Evolutionary conservation across 306 rosid genomes (phyloP).

Genomic region (Trifolium subterraneum): DNA sequence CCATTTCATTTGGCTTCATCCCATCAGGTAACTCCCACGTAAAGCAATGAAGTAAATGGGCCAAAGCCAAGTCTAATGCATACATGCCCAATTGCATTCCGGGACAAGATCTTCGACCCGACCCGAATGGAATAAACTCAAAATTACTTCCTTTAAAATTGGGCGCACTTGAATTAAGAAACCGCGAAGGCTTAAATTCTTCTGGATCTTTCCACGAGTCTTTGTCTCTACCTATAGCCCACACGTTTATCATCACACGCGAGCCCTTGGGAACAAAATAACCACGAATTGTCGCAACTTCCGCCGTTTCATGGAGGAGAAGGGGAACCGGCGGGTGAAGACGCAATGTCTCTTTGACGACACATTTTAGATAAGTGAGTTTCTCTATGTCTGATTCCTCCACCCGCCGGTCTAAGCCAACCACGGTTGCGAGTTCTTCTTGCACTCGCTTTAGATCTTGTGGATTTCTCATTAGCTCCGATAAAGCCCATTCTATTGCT

Average conservation of each 20-base stretch:
- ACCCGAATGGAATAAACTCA: constrained; percentile 86
- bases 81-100: constrained; percentile 83
- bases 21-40: constrained; percentile 78
- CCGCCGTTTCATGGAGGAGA: constrained; percentile 83
- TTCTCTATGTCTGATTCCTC: constrained; percentile 72
- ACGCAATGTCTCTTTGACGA: constrained; percentile 67
- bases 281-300: constrained; percentile 55
- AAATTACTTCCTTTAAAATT: constrained; percentile 75
- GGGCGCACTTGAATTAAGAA: constrained; percentile 46
- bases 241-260: constrained; percentile 74
- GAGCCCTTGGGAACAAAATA: constrained; percentile 64
- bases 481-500: constrained; percentile 80
- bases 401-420: constrained; percentile 60
- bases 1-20: constrained; percentile 70
- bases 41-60: constrained; percentile 75
- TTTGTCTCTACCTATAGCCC: constrained; percentile 74
- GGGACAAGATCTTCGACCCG: constrained; percentile 89
- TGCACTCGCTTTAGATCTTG: constrained; percentile 68
- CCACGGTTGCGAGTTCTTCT: constrained; percentile 58
- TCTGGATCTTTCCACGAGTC: constrained; percentile 69
- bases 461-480: constrained; percentile 69
- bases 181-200: constrained; percentile 59
- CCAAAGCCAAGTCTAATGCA: constrained; percentile 67
- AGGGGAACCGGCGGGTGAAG: constrained; percentile 88
- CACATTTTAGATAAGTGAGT: constrained; percentile 50